A percentile compares a stretch with the other conserved stretches of the same genome.
phyloP scores from a whole-genome alignment of 2,329 filamentous ascomycete species.

The Arthrobotrys sphaeroides region DNA sequence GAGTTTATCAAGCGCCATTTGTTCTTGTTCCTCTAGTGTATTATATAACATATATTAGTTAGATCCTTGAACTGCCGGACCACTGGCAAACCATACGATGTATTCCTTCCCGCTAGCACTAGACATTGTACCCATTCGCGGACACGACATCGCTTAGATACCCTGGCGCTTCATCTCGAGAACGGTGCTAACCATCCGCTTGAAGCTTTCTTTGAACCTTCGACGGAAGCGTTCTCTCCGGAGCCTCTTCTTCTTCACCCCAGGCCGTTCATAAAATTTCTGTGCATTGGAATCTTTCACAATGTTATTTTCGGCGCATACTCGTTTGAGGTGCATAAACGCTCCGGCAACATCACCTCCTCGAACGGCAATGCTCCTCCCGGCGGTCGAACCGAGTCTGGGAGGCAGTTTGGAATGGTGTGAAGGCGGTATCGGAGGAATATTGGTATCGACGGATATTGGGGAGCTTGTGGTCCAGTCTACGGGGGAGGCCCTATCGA shows the following conservation, averaged over 20 bases:
- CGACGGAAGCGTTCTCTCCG: conserved; percentile 74
- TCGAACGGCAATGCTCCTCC: conserved; percentile 59
- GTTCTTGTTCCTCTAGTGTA: background rate
- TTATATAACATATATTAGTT: conserved; percentile 27
- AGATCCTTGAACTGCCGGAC: background rate
- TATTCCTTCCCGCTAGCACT: background rate
- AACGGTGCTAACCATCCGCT: conserved; percentile 71
- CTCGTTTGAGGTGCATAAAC: conserved; percentile 63
- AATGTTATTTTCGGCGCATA: conserved; percentile 69
- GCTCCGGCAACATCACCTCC: conserved; percentile 65
- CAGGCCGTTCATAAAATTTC: conserved; percentile 77
- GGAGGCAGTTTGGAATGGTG: conserved; percentile 53
- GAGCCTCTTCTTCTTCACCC: conserved; percentile 80
- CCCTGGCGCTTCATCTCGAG: conserved; percentile 78
- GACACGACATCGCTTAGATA: conserved; percentile 68
- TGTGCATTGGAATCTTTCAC: conserved; percentile 68
- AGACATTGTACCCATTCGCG: background rate
- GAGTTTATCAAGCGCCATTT: background rate
- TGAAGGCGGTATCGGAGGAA: conserved; percentile 18
- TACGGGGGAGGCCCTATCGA: background rate
- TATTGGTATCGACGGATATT: background rate
- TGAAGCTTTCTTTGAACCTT: conserved; percentile 76
- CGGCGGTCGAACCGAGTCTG: conserved; percentile 58
- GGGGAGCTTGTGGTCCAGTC: conserved; percentile 16
- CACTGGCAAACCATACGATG: background rate